A percentile compares a stretch with the other conserved stretches of the same genome.
Evolutionary conservation across 495 filamentous ascomycete species (phyloP).

Genomic region (Tuber aestivum): DNA sequence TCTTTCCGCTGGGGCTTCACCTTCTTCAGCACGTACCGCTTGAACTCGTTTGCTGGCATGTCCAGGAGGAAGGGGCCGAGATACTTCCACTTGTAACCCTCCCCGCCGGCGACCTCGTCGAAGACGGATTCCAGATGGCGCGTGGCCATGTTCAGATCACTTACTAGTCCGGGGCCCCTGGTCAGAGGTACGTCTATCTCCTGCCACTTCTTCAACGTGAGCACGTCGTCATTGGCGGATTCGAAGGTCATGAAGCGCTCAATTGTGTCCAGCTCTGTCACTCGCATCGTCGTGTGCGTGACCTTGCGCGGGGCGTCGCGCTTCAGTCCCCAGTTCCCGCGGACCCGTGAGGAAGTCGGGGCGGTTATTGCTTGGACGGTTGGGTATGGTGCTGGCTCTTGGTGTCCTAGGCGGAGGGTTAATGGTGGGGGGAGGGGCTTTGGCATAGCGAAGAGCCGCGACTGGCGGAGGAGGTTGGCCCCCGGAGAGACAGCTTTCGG

Average conservation of each 20-base stretch:
- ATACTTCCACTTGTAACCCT: constrained; percentile 59
- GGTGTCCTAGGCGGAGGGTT: constrained; percentile 50
- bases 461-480: constrained; percentile 55
- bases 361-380: constrained; percentile 80
- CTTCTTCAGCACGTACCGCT: constrained; percentile 55
- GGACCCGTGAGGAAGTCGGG: constrained; percentile 61
- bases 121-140: constrained; percentile 50
- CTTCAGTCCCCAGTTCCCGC: constrained; percentile 95
- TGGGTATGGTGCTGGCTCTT: constrained; percentile 71
- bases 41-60: constrained; percentile 67
- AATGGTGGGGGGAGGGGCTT: constrained; percentile 49
- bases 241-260: constrained; percentile 90
- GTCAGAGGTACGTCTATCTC: constrained; percentile 63
- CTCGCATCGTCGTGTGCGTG: constrained; percentile 62
- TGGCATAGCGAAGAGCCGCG: constrained; percentile 56
- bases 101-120: constrained; percentile 46
- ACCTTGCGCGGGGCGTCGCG: constrained; percentile 69
- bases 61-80: constrained; percentile 76
- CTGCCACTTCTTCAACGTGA: constrained; percentile 80
- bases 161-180: constrained; percentile 13
- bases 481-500: constrained; percentile 49
- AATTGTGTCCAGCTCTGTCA: constrained; percentile 71
- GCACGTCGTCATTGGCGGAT: constrained; percentile 72
- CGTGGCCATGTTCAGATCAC: constrained; percentile 10
- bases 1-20: constrained; percentile 57